Evolutionary conservation across 2,329 filamentous ascomycete genomes (phyloP).

Genomic region (Trichocomaceae sp.): DNA sequence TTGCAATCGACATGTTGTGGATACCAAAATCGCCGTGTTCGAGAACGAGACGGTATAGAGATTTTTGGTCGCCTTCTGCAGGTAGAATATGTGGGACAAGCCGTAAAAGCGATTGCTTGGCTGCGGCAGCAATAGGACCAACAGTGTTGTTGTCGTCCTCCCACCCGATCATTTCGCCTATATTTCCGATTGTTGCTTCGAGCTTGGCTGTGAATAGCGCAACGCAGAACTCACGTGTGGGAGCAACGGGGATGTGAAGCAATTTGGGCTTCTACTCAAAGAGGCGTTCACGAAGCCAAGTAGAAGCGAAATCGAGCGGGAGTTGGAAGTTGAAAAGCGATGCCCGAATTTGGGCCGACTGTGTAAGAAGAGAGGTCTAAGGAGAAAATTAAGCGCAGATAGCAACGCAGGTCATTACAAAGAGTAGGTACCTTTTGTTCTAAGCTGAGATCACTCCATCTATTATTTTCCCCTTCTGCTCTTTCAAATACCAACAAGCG

Average conservation of each 20-base stretch:
- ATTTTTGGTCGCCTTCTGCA: neutral
- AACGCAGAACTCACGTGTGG: conserved; percentile 1
- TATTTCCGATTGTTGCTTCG: neutral
- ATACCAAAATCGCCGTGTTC: neutral
- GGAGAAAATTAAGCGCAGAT: neutral
- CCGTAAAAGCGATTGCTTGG: neutral
- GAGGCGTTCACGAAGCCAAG: neutral
- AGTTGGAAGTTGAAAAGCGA: neutral
- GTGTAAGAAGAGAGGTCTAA: neutral
- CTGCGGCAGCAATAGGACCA: neutral
- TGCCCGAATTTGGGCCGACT: neutral
- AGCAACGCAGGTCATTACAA: neutral
- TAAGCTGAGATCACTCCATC: neutral
- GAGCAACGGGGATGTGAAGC: neutral
- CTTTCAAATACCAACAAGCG: neutral
- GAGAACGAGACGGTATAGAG: neutral
- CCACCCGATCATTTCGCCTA: neutral
- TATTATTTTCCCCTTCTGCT: neutral
- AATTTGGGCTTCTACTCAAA: neutral
- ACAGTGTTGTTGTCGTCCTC: neutral
- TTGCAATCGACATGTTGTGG: neutral
- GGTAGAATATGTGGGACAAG: neutral
- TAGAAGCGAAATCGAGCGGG: neutral
- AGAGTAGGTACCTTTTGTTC: neutral
- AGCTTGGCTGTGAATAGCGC: neutral